A percentile compares a stretch with the other conserved stretches of the same genome.
Evolutionary conservation across 441 rosid genomes (phyloP).

Genomic region (Dalechampia spathulata): DNA sequence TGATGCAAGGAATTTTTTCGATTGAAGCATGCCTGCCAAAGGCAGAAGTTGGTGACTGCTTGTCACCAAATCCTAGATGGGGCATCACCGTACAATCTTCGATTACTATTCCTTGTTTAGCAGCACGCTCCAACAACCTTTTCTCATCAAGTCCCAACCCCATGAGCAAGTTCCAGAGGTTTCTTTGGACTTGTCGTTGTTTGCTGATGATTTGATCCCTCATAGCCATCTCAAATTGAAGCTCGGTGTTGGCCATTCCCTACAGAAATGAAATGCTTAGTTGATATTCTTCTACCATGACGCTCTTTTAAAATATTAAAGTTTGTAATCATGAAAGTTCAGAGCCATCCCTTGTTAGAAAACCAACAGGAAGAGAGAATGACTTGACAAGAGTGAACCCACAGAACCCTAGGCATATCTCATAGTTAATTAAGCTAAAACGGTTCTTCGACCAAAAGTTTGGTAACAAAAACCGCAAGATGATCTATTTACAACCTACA

Average conservation of each 20-base stretch:
- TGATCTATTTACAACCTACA: background rate
- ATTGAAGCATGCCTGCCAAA: slow-evolving; percentile 21
- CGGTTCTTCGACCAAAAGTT: background rate
- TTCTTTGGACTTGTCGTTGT: slow-evolving; percentile 75
- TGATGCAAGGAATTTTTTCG: slow-evolving; percentile 28
- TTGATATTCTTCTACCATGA: background rate
- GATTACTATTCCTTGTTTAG: slow-evolving; percentile 69
- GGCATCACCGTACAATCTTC: slow-evolving; percentile 57
- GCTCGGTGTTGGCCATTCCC: slow-evolving; percentile 93
- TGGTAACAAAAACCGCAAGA: background rate
- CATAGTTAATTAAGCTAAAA: no score
- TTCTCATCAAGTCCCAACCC: slow-evolving; percentile 78
- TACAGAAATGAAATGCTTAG: slow-evolving; percentile 14
- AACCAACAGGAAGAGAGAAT: background rate
- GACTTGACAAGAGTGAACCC: background rate
- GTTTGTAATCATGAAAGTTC: slow-evolving; percentile 1
- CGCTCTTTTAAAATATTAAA: background rate
- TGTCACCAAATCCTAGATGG: slow-evolving; percentile 42
- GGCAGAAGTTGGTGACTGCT: slow-evolving; percentile 33
- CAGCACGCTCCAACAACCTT: slow-evolving; percentile 59
- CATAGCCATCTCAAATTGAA: slow-evolving; percentile 94
- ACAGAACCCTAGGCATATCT: background rate
- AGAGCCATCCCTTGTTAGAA: background rate
- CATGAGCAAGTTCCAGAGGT: slow-evolving; percentile 74
- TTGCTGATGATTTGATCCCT: slow-evolving; percentile 90